Base-by-base conservation (phyloP, 1,284 basidiomycete genomes). In the Sporisorium reilianum region DNA sequence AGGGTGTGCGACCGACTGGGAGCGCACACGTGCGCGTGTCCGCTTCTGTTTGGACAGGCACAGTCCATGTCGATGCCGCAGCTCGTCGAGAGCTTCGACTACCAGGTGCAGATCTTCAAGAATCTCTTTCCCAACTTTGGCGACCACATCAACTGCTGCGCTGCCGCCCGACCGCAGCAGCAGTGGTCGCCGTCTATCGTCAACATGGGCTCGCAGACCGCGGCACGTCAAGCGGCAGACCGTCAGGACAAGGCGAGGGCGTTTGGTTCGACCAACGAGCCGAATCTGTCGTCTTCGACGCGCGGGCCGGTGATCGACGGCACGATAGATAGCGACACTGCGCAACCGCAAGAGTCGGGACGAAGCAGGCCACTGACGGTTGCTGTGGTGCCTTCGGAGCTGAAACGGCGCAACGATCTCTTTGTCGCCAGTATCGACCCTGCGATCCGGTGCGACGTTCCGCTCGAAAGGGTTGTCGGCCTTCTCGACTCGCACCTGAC, bases 121-220 rank as follows among this genome's bases (percentile, higher is more conserved):
- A 72, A 72, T 28, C 53, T 72, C 14, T 72, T 72, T 26, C 69
- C 69, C 51, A 72, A 66, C 26, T 72, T 72, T 40, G 69, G 69
- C 11, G 59, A 67, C 8, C 57, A 65, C 44, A 52, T 59, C 25
- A 51, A 4, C 26, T 64, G 55, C 23, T 72, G 69, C 48, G 69
- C 69, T 22, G 52, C 55, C 18, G 64, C 68, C 12, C 22, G 48
- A 20, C 12, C 60, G 14, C 38, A 30, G 10, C 55, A 54, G 14
- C 45, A 6, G 20, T 52, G 36, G 54, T 26, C 20, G 28, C 26
- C 54, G 9, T 22, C 28, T 1, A 42, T 44, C 3, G 51, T 40
- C 14, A 28, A 28, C 25, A 30, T 42, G n/a, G 45, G 22, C 26
- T 14, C 40, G 12, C 30, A 32, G 5, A 28, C 22, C 22, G 32